Evolutionary conservation across 352 stramenopile genomes (phyloP).

Genomic region (Globisporangium takayamanum): DNA sequence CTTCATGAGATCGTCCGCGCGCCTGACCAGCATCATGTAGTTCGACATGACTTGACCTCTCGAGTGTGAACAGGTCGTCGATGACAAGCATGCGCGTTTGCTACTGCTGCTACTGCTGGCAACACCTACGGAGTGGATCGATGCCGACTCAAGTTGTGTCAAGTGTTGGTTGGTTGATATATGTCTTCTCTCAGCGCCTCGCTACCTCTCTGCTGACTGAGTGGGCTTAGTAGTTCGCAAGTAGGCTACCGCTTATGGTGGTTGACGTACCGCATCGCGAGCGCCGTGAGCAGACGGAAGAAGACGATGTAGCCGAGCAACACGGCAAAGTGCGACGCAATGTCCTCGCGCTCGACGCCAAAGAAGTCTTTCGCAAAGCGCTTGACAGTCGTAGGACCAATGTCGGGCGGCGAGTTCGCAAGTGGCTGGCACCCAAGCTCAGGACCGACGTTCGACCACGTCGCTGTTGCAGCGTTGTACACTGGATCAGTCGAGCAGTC

Average conservation of each 20-base stretch:
- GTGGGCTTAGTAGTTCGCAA: background rate
- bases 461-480: conserved; percentile 13
- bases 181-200: background rate
- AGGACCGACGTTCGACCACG: conserved; percentile 1
- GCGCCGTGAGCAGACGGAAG: conserved; percentile 21
- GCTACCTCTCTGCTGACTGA: background rate
- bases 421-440: conserved; percentile 10
- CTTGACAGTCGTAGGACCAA: conserved; percentile 22
- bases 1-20: too few species aligned
- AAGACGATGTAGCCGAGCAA: conserved; percentile 22
- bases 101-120: conserved; percentile 15
- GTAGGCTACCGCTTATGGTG: conserved; percentile 29
- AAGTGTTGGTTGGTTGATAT: too few species aligned
- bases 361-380: conserved; percentile 14
- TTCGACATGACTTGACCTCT: conserved; percentile 31
- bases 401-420: conserved; percentile 17
- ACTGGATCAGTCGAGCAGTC: conserved; percentile 21
- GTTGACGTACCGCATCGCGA: conserved; percentile 36
- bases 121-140: too few species aligned
- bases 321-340: conserved; percentile 22
- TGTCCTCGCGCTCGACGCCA: conserved; percentile 27
- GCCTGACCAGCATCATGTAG: conserved; percentile 18
- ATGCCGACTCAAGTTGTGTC: too few species aligned
- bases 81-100: conserved; percentile 7
- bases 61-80: conserved; percentile 18